phyloP scores from a whole-genome alignment of 352 stramenopile species.

The Phytophthora europaea region DNA sequence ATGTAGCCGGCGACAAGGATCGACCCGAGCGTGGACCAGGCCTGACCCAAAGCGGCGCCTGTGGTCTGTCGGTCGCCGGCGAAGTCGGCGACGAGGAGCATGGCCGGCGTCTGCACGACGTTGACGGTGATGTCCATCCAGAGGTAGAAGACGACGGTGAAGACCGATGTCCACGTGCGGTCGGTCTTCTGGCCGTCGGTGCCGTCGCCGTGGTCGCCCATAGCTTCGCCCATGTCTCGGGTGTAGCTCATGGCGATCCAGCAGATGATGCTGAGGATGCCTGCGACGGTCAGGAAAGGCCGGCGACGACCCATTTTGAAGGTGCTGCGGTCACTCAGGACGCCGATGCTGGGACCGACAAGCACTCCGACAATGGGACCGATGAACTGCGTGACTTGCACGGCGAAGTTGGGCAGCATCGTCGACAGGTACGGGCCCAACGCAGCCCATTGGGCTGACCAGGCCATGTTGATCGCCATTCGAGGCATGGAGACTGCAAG shows the following conservation, averaged over 20 bases:
- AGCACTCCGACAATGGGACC: conserved; percentile 64
- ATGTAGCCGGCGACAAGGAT: conserved; percentile 72
- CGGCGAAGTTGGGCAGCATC: conserved; percentile 57
- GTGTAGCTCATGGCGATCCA: conserved; percentile 78
- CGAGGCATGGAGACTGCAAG: conserved; percentile 63
- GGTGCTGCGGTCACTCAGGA: conserved; percentile 62
- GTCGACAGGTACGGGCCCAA: conserved; percentile 65
- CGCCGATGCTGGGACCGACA: conserved; percentile 58
- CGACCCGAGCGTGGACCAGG: conserved; percentile 55
- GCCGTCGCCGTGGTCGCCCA: conserved; percentile 53
- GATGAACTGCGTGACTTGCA: conserved; percentile 60
- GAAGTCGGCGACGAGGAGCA: conserved; percentile 69
- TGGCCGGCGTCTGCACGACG: conserved; percentile 60
- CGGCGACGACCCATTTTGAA: conserved; percentile 49
- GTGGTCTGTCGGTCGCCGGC: conserved; percentile 68
- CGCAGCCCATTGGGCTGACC: conserved; percentile 67
- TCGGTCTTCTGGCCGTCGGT: conserved; percentile 32
- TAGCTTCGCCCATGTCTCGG: conserved; percentile 57
- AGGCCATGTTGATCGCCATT: conserved; percentile 74
- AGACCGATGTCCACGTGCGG: conserved; percentile 55
- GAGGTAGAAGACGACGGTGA: conserved; percentile 69
- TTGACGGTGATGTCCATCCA: conserved; percentile 81
- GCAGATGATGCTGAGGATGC: conserved; percentile 52
- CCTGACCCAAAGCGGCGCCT: conserved; percentile 56
- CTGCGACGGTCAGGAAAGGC: conserved; percentile 54